These are phyloP conservation scores for Fraxinus sp. DNA, from an alignment of 305 asterid species.

Conservation along the genomic window DNA sequence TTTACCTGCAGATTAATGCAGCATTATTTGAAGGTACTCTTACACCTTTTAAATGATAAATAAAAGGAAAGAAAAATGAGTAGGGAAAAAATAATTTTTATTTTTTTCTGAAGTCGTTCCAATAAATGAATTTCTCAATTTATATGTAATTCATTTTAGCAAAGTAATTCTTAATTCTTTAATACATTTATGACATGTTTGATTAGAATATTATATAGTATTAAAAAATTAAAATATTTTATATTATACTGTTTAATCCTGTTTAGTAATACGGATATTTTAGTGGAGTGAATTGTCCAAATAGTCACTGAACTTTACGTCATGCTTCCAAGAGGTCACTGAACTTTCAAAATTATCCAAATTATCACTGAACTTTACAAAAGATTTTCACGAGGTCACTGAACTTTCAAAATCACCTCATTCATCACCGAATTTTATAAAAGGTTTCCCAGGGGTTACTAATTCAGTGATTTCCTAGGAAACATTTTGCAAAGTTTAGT, in stretches of 20 bases:
- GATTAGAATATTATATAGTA: background rate
- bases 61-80: background rate
- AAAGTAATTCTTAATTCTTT: background rate
- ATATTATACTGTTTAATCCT: background rate
- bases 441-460: too few relatives aligned
- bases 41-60: background rate
- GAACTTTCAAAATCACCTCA: too few relatives aligned
- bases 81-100: background rate
- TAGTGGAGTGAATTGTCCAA: background rate
- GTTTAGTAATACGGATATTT: background rate
- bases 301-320: too few relatives aligned
- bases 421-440: too few relatives aligned
- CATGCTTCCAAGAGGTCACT: too few relatives aligned
- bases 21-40: background rate
- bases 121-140: background rate
- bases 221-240: background rate
- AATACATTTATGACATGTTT: background rate
- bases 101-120: background rate
- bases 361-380: too few relatives aligned
- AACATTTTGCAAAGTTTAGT: too few relatives aligned
- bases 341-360: too few relatives aligned
- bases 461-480: too few relatives aligned
- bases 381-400: too few relatives aligned
- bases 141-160: background rate
- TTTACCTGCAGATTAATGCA: constrained; percentile 43